Evolutionary conservation across 2,329 filamentous ascomycete genomes (phyloP), one percentile per base, ranked within the genome.

Genomic region (Colletotrichum sidae): DNA sequence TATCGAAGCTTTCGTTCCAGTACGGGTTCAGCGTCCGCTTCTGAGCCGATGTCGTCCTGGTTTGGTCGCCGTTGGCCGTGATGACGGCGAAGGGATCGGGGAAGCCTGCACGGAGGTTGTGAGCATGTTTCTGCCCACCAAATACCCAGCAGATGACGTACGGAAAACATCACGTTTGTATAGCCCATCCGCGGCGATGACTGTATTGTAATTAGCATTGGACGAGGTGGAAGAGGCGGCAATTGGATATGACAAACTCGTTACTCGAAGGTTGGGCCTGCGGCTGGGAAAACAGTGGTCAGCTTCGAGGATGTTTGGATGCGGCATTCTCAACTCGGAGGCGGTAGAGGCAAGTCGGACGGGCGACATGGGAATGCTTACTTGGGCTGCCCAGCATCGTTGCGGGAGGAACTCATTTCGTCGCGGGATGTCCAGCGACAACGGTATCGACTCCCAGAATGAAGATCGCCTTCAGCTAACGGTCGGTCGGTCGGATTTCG

Each of bases 161-260:
- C 96, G 89, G 81, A 99, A 98, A 68, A 99, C 94, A 92, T 99
- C 96, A 81, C 96, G 90, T 85, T 98, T 99, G 86, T 97, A 98
- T 70, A 99, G 86, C 67, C 96, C 96, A 86, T 99, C 96, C 72
- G 96, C 96, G 72, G 96, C 96, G 84, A 99, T 97, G 83, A 99
- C 96, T 98, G 78, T 72, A 72, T 67, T 69, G 53, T 69, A 64
- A 76, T 86, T 73, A 83, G 80, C 71, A 75, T 67, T 55, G 17
- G 67, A 62, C 42, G 47, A 45, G 42, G 54, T n/a, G 39, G 56
- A 45, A 17, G 25, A 67, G 61, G 62, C 65, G 60, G 60, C 67
- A 54, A 62, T 68, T 67, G 65, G 49, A 65, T 71, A 71, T 37
- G 71, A 80, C 88, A 78, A 88, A 97, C 95, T 97, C 74, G 94